Conservation (phyloP, 805 yeast genomes). For the Barnettozyma wickerhamii region DNA sequence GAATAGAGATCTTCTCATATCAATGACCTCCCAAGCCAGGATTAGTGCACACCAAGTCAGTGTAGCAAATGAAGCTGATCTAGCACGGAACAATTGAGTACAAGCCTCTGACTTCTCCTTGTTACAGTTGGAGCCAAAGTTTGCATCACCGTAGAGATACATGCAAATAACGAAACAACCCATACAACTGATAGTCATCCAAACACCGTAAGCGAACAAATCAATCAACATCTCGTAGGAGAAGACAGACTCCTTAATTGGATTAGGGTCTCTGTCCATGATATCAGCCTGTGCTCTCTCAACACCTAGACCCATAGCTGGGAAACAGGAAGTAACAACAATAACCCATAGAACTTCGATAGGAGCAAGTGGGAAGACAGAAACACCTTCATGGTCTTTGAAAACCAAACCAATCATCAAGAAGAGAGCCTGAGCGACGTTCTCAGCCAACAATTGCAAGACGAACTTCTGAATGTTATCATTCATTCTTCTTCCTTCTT, state of each 20-base stretch:
- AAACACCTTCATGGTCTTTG: conserved; percentile 53
- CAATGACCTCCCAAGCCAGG: conserved; percentile 80
- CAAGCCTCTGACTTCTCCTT: conserved; percentile 43
- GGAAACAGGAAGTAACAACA: conserved; percentile 75
- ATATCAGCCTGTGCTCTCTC: conserved; percentile 61
- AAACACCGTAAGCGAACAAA: conserved; percentile 66
- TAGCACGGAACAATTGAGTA: conserved; percentile 61
- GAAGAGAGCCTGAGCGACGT: conserved; percentile 66
- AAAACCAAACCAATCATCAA: conserved; percentile 72
- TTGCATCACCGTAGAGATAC: conserved; percentile 61
- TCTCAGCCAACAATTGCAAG: conserved; percentile 65
- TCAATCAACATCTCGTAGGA: conserved; percentile 65
- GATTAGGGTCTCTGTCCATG: conserved; percentile 62
- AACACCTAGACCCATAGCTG: conserved; percentile 78
- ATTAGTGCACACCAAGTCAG: conserved; percentile 79
- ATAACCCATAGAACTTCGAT: conserved; percentile 79
- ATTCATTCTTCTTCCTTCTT: conserved; percentile 78
- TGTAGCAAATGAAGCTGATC: conserved; percentile 73
- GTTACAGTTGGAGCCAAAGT: conserved; percentile 66
- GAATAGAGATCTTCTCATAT: conserved; percentile 63
- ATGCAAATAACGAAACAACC: conserved; percentile 59
- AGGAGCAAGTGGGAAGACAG: conserved; percentile 81
- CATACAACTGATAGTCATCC: conserved; percentile 70
- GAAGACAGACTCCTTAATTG: conserved; percentile 50
- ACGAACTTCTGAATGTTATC: conserved; percentile 76